Evolutionary conservation across 306 rosid species (phyloP), one percentile per base, ranked within the genome.

Genomic region (Rosa lucieae): DNA sequence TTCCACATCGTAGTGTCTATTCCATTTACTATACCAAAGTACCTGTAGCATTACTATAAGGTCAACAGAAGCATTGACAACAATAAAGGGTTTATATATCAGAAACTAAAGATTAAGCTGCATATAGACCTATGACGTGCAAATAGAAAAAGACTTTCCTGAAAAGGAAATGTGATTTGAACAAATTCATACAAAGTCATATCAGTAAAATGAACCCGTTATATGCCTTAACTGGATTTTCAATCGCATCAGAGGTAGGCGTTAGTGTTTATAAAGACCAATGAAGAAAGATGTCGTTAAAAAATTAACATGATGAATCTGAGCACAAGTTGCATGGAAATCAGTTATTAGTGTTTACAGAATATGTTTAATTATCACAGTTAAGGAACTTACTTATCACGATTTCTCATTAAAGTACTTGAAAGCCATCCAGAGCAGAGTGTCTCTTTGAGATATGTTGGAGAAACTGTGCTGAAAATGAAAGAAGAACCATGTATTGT

Each of bases 371-470:
- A 47, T 29, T 73, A 67, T 13, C 47, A 61, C 35, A 4, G 48
- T 12, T 51, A 62, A 70, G 58, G 80, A 68, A 77, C 85, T 42
- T 73, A 84, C 87, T 84, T 84, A 68, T 84, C 82, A 39, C 65
- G 74, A 42, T 80, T 58, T 46, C 79, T 78, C 12, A 81, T 46
- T 73, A 84, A 81, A 23, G 80, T 73, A 73, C 78, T 80, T 46
- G 84, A 78, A 77, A 84, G 85, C 87, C 87, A 84, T 56, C 87
- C 87, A 81, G 78, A 77, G 70, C 82, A 84, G 70, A 84, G 71
- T 10, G 87, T 84, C 69, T 84, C 85, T 82, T 84, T 84, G 53
- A 80, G 87, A 84, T 84, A 84, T 42, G 87, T 81, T 32, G 87
- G 85, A 70, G 87, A 84, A 68, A 84, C 87, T 9, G 85, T 78